These are phyloP conservation scores for Mycena albidolilacea DNA, from an alignment of 768 basidiomycete genomes.

Conservation along the genomic window DNA sequence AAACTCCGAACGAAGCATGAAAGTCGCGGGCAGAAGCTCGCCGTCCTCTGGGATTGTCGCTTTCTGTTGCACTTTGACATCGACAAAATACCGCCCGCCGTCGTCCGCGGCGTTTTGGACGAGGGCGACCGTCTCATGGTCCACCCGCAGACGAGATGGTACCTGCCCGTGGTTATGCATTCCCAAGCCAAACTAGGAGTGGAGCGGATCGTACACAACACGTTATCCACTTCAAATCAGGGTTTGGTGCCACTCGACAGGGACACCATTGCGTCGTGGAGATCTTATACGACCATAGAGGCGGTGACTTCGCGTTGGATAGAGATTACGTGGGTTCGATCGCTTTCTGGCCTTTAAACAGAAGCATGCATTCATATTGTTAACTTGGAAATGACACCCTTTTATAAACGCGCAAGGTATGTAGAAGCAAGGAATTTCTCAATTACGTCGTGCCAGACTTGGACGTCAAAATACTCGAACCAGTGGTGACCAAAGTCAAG, in stretches of 20 bases:
- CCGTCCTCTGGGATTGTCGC: slow-evolving; percentile 76
- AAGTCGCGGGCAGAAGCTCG: slow-evolving; percentile 41
- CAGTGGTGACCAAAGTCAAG: slow-evolving; percentile 60
- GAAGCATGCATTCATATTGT: neutral
- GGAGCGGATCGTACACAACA: slow-evolving; percentile 32
- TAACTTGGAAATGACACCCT: neutral
- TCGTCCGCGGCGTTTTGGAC: slow-evolving; percentile 49
- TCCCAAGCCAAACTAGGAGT: slow-evolving; percentile 15
- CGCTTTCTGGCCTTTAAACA: slow-evolving; percentile 49
- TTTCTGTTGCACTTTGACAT: slow-evolving; percentile 69
- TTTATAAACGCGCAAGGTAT: slow-evolving; percentile 30
- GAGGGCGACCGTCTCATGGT: slow-evolving; percentile 50
- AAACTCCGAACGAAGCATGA: slow-evolving; percentile 23
- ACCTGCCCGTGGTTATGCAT: slow-evolving; percentile 62
- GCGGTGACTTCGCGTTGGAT: slow-evolving; percentile 57
- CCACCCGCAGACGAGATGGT: slow-evolving; percentile 59
- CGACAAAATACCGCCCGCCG: slow-evolving; percentile 55
- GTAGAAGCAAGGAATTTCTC: slow-evolving; percentile 50
- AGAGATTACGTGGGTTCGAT: slow-evolving; percentile 57
- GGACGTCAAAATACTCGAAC: slow-evolving; percentile 62
- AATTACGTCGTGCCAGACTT: slow-evolving; percentile 57
- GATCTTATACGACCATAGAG: neutral
- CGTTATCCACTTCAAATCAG: neutral
- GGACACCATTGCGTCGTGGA: slow-evolving; percentile 16
- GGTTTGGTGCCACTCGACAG: slow-evolving; percentile 22